These are phyloP conservation scores for Leucocoprinus sp. DNA, from an alignment of 768 basidiomycete genomes.

Conservation along the genomic window DNA sequence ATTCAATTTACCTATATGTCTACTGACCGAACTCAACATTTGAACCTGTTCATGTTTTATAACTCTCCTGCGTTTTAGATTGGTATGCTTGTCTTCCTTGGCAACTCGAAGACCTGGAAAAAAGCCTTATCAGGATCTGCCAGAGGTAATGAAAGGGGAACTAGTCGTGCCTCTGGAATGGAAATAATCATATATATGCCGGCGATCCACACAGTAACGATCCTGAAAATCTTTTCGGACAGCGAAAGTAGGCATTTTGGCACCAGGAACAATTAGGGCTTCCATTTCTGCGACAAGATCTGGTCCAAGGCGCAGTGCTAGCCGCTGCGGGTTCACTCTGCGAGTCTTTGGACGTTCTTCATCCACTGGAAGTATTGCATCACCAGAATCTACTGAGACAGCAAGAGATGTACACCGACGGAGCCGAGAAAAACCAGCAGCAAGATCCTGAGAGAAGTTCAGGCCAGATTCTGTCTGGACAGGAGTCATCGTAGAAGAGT, in stretches of 20 bases:
- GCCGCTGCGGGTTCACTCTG: constrained; percentile 59
- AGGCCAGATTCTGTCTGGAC: not conserved
- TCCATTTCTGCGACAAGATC: constrained; percentile 67
- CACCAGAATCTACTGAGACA: constrained; percentile 15
- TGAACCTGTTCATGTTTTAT: constrained; percentile 22
- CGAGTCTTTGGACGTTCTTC: constrained; percentile 37
- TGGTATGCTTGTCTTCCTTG: constrained; percentile 55
- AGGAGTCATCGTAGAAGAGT: constrained; percentile 1
- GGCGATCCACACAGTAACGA: constrained; percentile 59
- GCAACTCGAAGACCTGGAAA: constrained; percentile 46
- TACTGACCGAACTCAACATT: not conserved
- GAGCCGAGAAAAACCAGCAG: constrained; percentile 14
- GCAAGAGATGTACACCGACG: constrained; percentile 17
- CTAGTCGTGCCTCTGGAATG: constrained; percentile 41
- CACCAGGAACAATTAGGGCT: constrained; percentile 59
- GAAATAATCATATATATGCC: constrained; percentile 76
- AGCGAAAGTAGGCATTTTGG: constrained; percentile 71
- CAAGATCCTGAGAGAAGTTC: not conserved
- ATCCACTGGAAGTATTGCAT: constrained; percentile 19
- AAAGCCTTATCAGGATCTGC: not conserved
- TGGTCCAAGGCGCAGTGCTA: constrained; percentile 59
- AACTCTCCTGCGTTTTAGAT: constrained; percentile 37
- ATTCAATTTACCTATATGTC: not conserved
- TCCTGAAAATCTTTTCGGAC: constrained; percentile 64
- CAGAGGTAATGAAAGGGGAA: not conserved